Evolutionary conservation across 2,329 filamentous ascomycete genomes (phyloP).

Genomic region (Didymella exigua): DNA sequence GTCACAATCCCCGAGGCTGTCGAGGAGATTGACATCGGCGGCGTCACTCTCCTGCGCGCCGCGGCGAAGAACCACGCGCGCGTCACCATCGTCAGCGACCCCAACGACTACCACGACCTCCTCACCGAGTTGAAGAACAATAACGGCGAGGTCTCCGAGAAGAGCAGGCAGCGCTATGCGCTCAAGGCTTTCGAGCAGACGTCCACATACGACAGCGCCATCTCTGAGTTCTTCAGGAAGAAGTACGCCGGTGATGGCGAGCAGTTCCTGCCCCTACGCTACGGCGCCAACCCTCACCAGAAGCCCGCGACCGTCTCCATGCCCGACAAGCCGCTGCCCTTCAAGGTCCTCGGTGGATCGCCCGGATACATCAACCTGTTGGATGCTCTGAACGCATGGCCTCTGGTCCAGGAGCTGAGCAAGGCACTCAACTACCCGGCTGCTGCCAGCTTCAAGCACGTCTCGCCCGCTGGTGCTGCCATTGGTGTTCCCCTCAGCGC

Average conservation of each 20-base stretch:
- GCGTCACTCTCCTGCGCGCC: conserved; percentile 92
- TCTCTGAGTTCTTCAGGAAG: conserved; percentile 96
- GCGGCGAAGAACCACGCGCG: conserved; percentile 97
- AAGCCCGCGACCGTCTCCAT: conserved; percentile 90
- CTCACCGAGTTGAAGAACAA: conserved; percentile 83
- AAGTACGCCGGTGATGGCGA: conserved; percentile 86
- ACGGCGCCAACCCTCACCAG: conserved; percentile 97
- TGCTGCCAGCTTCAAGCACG: conserved; percentile 96
- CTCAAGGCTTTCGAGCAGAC: conserved; percentile 99
- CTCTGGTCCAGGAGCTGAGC: conserved; percentile 94
- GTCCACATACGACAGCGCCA: conserved; percentile 92
- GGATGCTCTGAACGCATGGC: conserved; percentile 96
- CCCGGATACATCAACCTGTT: conserved; percentile 98
- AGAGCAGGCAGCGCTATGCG: conserved; percentile 85
- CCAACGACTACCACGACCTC: conserved; percentile 91
- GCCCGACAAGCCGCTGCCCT: conserved; percentile 76
- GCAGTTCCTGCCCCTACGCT: conserved; percentile 85
- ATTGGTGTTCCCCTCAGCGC: conserved; percentile 86
- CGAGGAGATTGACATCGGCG: conserved; percentile 96
- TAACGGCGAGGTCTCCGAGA: conserved; percentile 80
- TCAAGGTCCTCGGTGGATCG: conserved; percentile 87
- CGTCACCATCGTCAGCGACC: conserved; percentile 95
- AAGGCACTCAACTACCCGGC: conserved; percentile 84
- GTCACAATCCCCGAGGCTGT: conserved; percentile 96
- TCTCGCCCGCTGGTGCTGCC: conserved; percentile 93